Evolutionary conservation across 768 basidiomycete genomes (phyloP), one percentile per base, ranked within the genome.

Genomic region (Auricularia sp.): DNA sequence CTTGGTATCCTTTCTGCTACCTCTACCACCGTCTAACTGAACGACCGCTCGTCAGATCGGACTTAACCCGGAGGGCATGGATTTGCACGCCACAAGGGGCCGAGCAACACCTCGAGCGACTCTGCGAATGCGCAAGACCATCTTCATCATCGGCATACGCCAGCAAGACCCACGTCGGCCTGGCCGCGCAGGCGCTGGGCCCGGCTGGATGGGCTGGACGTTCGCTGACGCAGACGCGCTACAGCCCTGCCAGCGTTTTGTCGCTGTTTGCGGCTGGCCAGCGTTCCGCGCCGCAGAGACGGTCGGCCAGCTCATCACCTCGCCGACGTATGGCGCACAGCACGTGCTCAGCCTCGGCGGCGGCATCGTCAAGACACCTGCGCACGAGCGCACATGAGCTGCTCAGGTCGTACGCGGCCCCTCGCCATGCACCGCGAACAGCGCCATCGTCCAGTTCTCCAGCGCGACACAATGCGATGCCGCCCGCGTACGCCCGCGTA

Each of bases 301-400:
- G 0, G 81, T 98, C 11, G 75, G 82, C 36, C 84, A 90, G 47
- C 79, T 97, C 47, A 78, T 96, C 56, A 51, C 47, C 11, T 39
- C 36, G 11, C 70, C 74, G 18, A 77, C 79, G 12, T 79, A 83
- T 61, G 76, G 80, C 51, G 76, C 81, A 3, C 80, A 80, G 18
- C 86, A 92, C 74, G 81, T 98, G 63, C 84, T 98, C 73, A 93
- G 90, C 67, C 85, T 97, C 21, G 96, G 97, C 3, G 97, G 97
- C 3, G 96, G 96, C 0, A 86, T 98, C 64, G 92, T 98, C 36
- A 96, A 99, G 75, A 90, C 86, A 0, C 81, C 86, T 1, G 81
- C 79, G 51, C n/a, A n/a, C n/a, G n/a, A n/a, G n/a, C n/a, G 89
- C 92, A 11, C 80, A 95, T 35, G 79, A 88, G 18, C 70, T 91